phyloP scores from a whole-genome alignment of 2,329 filamentous ascomycete species.

The Fusarium humuli region DNA sequence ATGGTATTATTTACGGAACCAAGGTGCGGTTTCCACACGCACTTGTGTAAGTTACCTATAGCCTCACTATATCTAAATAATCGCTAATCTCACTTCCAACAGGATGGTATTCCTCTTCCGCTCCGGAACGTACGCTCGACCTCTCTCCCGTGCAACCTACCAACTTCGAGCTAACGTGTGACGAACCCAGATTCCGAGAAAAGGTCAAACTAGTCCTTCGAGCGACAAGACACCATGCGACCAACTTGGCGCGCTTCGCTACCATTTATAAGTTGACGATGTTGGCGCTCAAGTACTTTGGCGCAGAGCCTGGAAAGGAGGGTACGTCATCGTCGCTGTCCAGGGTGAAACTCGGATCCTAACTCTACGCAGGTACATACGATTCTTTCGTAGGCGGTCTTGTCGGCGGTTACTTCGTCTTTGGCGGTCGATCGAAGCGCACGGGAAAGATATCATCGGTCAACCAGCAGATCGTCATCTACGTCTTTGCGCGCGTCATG shows the following conservation, averaged over 20 bases:
- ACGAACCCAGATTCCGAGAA: conserved; percentile 68
- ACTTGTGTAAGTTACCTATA: conserved; percentile 70
- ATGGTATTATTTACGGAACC: conserved; percentile 95
- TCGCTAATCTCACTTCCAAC: conserved; percentile 35
- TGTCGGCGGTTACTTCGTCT: conserved; percentile 91
- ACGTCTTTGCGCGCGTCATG: conserved; percentile 92
- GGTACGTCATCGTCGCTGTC: conserved; percentile 52
- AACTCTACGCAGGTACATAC: conserved; percentile 65
- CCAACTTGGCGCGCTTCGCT: conserved; percentile 91
- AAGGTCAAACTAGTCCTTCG: conserved; percentile 83
- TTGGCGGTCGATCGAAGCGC: conserved; percentile 75
- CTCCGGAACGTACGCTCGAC: conserved; percentile 77
- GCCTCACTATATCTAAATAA: neutral
- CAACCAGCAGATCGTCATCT: conserved; percentile 97
- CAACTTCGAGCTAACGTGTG: conserved; percentile 31
- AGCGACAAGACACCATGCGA: conserved; percentile 90
- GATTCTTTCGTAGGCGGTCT: conserved; percentile 90
- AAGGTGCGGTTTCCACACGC: conserved; percentile 99
- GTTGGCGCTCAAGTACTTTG: conserved; percentile 76
- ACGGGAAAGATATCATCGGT: conserved; percentile 79
- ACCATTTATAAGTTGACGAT: conserved; percentile 88
- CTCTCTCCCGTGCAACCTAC: conserved; percentile 2
- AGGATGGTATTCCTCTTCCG: conserved; percentile 98
- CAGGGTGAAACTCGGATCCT: neutral
- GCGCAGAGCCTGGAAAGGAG: conserved; percentile 69